Evolutionary conservation across 164 flowering plant species (phyloP).

Genomic region (Tetrastigma voinierianum): DNA sequence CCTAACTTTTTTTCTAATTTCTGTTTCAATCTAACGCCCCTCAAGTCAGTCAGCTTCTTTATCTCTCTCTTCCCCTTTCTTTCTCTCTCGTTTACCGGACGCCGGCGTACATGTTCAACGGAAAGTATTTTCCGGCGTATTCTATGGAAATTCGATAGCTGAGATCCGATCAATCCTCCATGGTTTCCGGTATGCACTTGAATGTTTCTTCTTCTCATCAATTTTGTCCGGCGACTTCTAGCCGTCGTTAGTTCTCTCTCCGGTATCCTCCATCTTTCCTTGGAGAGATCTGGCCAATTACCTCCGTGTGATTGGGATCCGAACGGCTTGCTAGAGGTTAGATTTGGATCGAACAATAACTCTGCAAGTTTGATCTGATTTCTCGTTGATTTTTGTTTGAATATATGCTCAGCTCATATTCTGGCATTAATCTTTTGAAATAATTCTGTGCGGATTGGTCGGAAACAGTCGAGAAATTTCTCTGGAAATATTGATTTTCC

Average conservation of each 20-base stretch:
- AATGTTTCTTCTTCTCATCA: background rate
- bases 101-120: conserved; percentile 21
- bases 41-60: background rate
- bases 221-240: background rate
- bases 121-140: background rate
- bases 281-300: conserved; percentile 11
- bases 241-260: background rate
- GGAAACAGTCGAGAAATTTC: background rate
- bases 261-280: background rate
- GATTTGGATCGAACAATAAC: conserved; percentile 8
- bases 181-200: conserved; percentile 1
- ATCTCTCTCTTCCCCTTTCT: background rate
- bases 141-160: background rate
- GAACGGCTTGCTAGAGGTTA: background rate
- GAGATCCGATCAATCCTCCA: conserved; percentile 8
- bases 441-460: conserved; percentile 5
- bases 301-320: conserved; percentile 11
- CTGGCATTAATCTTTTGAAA: background rate
- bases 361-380: background rate
- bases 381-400: background rate
- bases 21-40: too few relatives aligned
- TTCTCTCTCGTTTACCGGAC: conserved; percentile 14
- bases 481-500: conserved; percentile 2
- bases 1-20: too few relatives aligned
- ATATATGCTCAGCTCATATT: background rate